These are phyloP conservation scores for Phaeotremella fagi DNA, from an alignment of 768 basidiomycete species.

Conservation along the genomic window DNA sequence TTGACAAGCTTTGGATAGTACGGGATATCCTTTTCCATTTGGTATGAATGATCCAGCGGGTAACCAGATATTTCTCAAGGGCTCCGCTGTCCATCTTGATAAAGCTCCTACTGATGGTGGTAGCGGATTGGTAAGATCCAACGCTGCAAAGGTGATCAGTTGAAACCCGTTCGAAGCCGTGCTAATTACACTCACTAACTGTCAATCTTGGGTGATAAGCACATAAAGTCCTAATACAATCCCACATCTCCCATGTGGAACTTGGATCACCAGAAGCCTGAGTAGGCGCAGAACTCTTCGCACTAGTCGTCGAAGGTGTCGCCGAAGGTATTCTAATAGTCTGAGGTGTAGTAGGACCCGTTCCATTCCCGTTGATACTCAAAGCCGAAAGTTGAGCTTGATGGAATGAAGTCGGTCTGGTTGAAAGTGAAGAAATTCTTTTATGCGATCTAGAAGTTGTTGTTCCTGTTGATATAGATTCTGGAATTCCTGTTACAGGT, in stretches of 20 bases:
- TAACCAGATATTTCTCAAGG: slow-evolving; percentile 79
- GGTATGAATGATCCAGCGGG: slow-evolving; percentile 89
- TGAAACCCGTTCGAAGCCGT: slow-evolving; percentile 31
- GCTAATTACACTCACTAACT: slow-evolving; percentile 53
- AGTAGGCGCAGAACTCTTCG: slow-evolving; percentile 13
- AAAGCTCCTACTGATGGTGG: slow-evolving; percentile 72
- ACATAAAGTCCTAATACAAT: slow-evolving; percentile 83
- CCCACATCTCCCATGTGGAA: slow-evolving; percentile 97
- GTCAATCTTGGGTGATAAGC: slow-evolving; percentile 57
- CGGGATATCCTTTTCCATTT: slow-evolving; percentile 94
- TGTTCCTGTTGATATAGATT: neutral
- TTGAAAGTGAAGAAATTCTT: slow-evolving; percentile 36
- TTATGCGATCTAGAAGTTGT: slow-evolving; percentile 32
- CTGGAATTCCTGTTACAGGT: neutral
- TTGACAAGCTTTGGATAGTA: slow-evolving; percentile 88
- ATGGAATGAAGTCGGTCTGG: slow-evolving; percentile 25
- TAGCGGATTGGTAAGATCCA: slow-evolving; percentile 84
- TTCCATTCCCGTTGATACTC: slow-evolving; percentile 6
- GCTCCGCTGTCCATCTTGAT: slow-evolving; percentile 86
- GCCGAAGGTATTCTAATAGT: slow-evolving; percentile 12
- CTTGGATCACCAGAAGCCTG: slow-evolving; percentile 40
- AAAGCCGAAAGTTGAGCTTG: slow-evolving; percentile 24
- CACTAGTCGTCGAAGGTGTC: slow-evolving; percentile 13
- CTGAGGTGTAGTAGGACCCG: slow-evolving; percentile 16
- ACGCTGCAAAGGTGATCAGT: slow-evolving; percentile 55